Conservation (phyloP, 148 eudicot genomes). For the Hydrangea macrophylla region DNA sequence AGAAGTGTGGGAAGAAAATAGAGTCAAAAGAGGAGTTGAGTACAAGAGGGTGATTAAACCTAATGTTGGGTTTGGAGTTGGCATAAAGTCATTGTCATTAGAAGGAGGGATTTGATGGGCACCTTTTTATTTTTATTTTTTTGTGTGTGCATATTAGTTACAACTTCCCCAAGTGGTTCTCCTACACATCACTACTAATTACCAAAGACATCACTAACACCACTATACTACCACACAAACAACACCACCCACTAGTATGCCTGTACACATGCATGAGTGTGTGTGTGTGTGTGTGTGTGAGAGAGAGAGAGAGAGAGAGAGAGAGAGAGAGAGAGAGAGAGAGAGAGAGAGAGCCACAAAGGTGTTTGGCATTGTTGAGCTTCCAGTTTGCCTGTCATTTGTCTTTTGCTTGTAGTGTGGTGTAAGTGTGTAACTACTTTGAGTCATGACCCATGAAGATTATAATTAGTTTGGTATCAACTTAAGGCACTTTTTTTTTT, state of each 20-base stretch:
- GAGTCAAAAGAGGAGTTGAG: background rate
- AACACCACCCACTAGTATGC: background rate
- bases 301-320: conserved; percentile 2
- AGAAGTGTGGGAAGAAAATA: conserved; percentile 6
- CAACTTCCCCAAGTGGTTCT: conserved; percentile 17
- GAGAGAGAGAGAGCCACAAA: background rate
- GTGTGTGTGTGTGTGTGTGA: too few species aligned
- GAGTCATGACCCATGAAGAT: conserved; percentile 3
- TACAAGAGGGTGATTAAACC: background rate
- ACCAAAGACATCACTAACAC: conserved; percentile 3
- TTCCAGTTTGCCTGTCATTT: background rate
- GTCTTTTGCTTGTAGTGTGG: conserved; percentile 6
- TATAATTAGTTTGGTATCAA: conserved; percentile 1
- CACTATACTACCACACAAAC: background rate
- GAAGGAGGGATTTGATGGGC: background rate
- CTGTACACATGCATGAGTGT: background rate
- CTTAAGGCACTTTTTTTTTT: conserved; percentile 5
- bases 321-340: conserved; percentile 7
- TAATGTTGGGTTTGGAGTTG: conserved; percentile 2
- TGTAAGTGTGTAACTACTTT: conserved; percentile 8
- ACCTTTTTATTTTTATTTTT: background rate
- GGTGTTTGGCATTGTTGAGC: background rate
- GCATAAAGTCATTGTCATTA: conserved; percentile 9
- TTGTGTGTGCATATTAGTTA: conserved; percentile 3
- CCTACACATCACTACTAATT: conserved; percentile 15